Base-by-base conservation (phyloP, 495 filamentous ascomycete genomes). In the Daldinia vernicosa region DNA sequence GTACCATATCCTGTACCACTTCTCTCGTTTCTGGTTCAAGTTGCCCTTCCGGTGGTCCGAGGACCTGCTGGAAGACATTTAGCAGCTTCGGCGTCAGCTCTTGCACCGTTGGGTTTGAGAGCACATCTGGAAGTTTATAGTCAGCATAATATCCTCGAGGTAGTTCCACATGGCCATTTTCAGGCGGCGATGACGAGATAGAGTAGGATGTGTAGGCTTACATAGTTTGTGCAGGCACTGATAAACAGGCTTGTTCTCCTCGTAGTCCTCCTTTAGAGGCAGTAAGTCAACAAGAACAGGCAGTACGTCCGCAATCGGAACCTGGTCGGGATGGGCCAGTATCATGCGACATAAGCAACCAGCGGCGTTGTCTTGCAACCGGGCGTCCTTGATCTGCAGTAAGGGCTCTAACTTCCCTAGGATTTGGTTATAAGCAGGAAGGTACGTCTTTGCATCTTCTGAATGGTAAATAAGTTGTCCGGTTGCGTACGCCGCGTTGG, bases 341-440 rank as follows among this genome's bases (percentile, higher is more conserved):
- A 98, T 97, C 92, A 99, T 94, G 67, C 95, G 91, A 75, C 87
- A 89, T 28, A 98, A 84, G 79, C 96, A 98, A 37, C 95, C 95
- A 5, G 93, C 93, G 35, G 96, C 92, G 75, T 99, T 99, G 81
- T 98, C 96, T 73, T 93, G 88, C 51, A 94, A 86, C 35, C 94
- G 87, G 26, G 92, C 91, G 55, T 91, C 89, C 67, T 89, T 79
- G 72, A 87, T 89, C 65, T 91, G 86, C 1, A 98, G 85, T 66
- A 97, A 86, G 2, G 92, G 89, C 83, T 98, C 95, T 2, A 99
- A 85, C 74, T 93, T 93, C 62, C 80, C 78, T 47, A 97, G 85
- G 74, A 99, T 95, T 50, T 88, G 86, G 50, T 85, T 84, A 82
- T 91, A 95, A 60, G 88, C 85, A 63, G 90, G 90, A 33, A 92